Base-by-base conservation (phyloP, 352 stramenopile genomes). In the Pythium brassicae region DNA sequence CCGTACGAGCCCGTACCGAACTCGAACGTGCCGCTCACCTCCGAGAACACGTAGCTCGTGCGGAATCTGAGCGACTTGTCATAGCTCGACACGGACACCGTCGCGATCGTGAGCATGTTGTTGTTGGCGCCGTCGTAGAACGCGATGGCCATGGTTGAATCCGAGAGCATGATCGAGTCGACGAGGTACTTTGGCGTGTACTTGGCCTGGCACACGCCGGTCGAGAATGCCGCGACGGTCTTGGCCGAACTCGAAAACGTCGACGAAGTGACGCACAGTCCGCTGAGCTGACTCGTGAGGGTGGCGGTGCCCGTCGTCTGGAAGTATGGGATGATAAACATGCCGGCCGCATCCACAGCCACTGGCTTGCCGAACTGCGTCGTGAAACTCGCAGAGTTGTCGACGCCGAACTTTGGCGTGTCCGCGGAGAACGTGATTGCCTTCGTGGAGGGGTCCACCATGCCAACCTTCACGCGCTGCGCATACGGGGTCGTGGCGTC, bases 41-140 rank as follows among this genome's bases (percentile, higher is more conserved):
- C 74, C 5, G 58, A 15, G 40, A 86, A 55, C n/a, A 78, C 71
- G 60, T 75, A 86, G 47, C 49, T 68, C 51, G 54, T 73, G 23
- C 63, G 72, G 63, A 89, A 87, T 47, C 48, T 25, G 8, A 73
- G 53, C 4, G 53, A 62, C 14, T 48, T 65, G n/a, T 68, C 62
- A 15, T 55, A 66, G 12, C 44, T 50, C 22, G 64, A 67, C 19
- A 76, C 55, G 2, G 57, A 66, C 10, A 81, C 65, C 11, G 71
- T 72, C 2, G 59, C 61, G 3, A 82, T 27, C 9, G 78, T 89
- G 11, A 89, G 60, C 19, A 70, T 69, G 55, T 86, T 74, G 68
- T 74, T 84, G 61, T 84, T 86, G 15, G 51, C 60, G 25, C 42
- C 54, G 63, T 91, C 72, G 62, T 80, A 63, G 61, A 89, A 87